Conservation (phyloP, 148 eudicot species). For the Amaranthus palmeri region DNA sequence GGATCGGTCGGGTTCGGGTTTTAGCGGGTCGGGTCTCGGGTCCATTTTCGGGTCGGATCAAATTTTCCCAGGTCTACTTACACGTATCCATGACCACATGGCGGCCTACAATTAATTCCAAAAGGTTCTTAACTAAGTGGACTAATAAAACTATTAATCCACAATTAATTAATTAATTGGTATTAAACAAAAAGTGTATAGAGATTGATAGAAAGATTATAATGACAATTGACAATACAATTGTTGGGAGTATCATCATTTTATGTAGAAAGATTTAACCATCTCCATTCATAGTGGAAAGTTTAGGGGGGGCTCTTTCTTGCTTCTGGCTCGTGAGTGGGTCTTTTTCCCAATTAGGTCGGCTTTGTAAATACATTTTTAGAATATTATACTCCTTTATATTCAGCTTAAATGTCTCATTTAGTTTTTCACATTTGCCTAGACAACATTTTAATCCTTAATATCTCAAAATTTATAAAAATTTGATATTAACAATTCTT, state of each 20-base stretch:
- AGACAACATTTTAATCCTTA: no score
- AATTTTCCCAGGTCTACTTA: no score
- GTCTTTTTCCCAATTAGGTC: constrained; percentile 8
- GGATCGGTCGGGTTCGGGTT: no score
- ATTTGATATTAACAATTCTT: no score
- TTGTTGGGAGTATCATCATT: constrained; percentile 27
- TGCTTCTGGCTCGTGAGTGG: constrained; percentile 15
- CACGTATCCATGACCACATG: no score
- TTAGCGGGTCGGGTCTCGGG: no score
- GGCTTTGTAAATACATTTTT: constrained; percentile 11
- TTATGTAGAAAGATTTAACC: constrained; percentile 6
- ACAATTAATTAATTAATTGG: constrained; percentile 2
- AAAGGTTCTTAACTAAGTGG: neutral
- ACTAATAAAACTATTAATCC: neutral
- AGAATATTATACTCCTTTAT: neutral
- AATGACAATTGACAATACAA: constrained; percentile 27
- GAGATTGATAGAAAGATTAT: constrained; percentile 8
- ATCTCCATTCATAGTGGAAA: constrained; percentile 28
- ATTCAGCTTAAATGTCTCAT: no score
- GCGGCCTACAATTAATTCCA: constrained; percentile 2
- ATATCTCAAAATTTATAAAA: no score
- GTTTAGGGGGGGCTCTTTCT: constrained; percentile 23
- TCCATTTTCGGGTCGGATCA: no score
- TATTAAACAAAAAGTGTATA: neutral
- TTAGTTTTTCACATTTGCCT: no score